A percentile compares a stretch with the other conserved stretches of the same genome.
Conservation (phyloP, 1,284 basidiomycete species). For the Crucibulum parvulum region DNA sequence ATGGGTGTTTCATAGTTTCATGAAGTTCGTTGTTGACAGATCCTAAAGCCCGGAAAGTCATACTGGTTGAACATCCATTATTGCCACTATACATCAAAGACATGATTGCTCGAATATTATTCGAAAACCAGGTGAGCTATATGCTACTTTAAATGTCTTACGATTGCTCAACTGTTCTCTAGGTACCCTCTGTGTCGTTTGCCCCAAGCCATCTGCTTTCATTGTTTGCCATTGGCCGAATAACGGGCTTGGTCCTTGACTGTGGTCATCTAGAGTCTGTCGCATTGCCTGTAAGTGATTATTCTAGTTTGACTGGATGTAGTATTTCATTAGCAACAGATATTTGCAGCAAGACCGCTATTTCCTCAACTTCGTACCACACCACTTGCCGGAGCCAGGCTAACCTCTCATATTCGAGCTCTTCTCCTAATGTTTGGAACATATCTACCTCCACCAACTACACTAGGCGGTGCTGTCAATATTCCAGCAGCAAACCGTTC, state of each 20-base stretch:
- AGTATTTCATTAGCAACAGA: conserved; percentile 51
- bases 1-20: conserved; percentile 20
- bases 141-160: conserved; percentile 6
- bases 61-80: conserved; percentile 90
- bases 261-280: conserved; percentile 91
- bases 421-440: conserved; percentile 83
- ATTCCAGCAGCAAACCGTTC: conserved; percentile 68
- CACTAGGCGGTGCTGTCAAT: conserved; percentile 67
- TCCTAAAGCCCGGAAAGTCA: conserved; percentile 92
- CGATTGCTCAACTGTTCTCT: conserved; percentile 3
- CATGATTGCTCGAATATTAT: conserved; percentile 84
- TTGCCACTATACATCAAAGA: conserved; percentile 89
- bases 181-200: conserved; percentile 95
- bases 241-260: conserved; percentile 93
- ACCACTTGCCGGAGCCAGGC: conserved; percentile 78
- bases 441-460: conserved; percentile 80
- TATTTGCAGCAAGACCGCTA: conserved; percentile 87
- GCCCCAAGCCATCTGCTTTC: conserved; percentile 87
- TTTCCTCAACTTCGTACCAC: conserved; percentile 84
- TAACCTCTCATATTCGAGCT: conserved; percentile 79
- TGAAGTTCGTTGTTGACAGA: conserved; percentile 89
- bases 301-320: not conserved
- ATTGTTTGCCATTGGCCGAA: conserved; percentile 84
- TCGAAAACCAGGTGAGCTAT: conserved; percentile 83
- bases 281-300: conserved; percentile 77